Conservation (phyloP, 2,329 filamentous ascomycete species). For the Trichoderma sp. region DNA sequence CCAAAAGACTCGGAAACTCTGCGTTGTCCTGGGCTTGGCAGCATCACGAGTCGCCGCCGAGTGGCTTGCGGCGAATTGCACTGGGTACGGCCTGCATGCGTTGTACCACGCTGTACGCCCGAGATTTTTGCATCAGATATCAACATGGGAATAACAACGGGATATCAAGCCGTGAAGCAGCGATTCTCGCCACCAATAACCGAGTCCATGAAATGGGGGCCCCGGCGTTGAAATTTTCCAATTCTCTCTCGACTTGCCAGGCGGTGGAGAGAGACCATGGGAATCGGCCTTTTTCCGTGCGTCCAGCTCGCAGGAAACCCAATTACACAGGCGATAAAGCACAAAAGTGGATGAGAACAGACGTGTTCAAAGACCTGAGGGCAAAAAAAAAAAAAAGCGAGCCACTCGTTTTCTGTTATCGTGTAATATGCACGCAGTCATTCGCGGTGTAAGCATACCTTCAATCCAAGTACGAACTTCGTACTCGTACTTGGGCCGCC, state of each 20-base stretch:
- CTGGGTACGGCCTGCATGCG: constrained; percentile 4
- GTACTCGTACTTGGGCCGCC: not conserved
- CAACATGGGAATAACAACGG: not conserved
- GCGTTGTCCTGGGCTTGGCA: constrained; percentile 5
- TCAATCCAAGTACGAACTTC: not conserved
- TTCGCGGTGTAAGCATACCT: not conserved
- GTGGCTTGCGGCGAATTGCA: constrained; percentile 3
- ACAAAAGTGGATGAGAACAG: constrained; percentile 7
- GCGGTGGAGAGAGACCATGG: not conserved
- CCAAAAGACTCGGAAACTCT: constrained; percentile 1
- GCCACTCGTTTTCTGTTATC: not conserved
- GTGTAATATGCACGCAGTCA: not conserved
- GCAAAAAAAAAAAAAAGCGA: not conserved
- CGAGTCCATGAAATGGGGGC: constrained; percentile 3
- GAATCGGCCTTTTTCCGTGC: not conserved
- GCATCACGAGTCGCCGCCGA: not conserved
- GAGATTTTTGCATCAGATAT: not conserved
- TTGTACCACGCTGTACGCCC: not conserved
- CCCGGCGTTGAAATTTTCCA: not conserved
- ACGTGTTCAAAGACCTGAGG: constrained; percentile 12
- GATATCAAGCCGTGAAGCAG: not conserved
- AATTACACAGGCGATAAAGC: not conserved
- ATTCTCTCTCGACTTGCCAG: constrained; percentile 7
- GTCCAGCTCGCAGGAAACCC: not conserved
- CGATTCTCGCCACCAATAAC: constrained; percentile 11